Percentiles rank a stretch among this genome's conserved stretches.
Evolutionary conservation across 73 alveolate species (phyloP).

Genomic region (Paramecium sonneborni): DNA sequence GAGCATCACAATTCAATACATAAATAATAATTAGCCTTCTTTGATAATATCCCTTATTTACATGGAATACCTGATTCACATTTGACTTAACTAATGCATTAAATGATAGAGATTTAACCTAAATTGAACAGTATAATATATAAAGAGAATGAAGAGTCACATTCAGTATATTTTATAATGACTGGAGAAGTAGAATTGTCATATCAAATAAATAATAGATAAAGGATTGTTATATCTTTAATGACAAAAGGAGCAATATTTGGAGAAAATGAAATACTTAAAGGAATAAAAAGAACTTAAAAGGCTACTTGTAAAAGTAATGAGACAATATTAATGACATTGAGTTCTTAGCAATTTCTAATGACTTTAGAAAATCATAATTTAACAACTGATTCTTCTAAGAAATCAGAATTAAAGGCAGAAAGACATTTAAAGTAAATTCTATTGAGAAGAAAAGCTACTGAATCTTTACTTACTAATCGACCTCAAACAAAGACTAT

Average conservation of each 20-base stretch:
- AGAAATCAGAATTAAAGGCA: background rate
- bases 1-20: conserved; percentile 2
- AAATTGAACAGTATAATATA: background rate
- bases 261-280: conserved; percentile 23
- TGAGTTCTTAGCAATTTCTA: background rate
- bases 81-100: background rate
- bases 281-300: background rate
- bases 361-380: background rate
- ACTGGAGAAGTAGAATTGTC: conserved; percentile 27
- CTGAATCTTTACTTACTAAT: background rate
- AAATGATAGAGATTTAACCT: conserved; percentile 18
- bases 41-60: background rate
- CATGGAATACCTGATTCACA: background rate
- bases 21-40: background rate
- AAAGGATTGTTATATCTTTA: background rate
- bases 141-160: background rate
- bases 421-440: background rate
- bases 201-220: background rate
- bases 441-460: background rate
- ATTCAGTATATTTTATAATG: background rate
- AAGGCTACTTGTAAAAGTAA: background rate
- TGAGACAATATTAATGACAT: background rate
- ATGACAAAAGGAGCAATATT: conserved; percentile 1
- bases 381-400: background rate
- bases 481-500: background rate